Base-by-base conservation (phyloP, 805 yeast genomes). In the Jamesozyma jinghongensis region DNA sequence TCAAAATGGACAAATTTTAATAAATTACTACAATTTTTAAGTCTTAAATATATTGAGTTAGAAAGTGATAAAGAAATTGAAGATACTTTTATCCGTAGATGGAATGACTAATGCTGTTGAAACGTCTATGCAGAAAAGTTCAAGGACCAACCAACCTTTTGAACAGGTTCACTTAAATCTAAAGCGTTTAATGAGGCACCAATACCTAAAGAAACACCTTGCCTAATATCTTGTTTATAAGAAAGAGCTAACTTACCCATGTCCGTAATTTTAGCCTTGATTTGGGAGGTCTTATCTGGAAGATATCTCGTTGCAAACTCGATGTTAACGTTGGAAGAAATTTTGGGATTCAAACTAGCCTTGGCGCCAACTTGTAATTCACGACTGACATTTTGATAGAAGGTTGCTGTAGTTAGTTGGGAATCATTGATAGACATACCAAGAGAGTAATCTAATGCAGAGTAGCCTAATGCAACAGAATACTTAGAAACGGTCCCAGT, bases 181-280 rank as follows among this genome's bases (percentile, higher is more conserved):
- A 88, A 77, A 59, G 97, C 94, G 69, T 92, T 95, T 70, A 92
- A 81, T 50, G 95, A 86, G 58, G 94, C 84, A 76, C 98, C 98
- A 52, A 92, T 77, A 67, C 98, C 98, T 59, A 92, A 74, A 62
- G 85, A 85, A 58, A 92, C 95, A 69, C 97, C 97, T 48, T 94
- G 94, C 74, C 90, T 85, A 68, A 92, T 77, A 58, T 77, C 81
- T 74, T 90, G 97, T 63, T 90, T 83, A 81, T 88, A 92, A 50
- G 96, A 75, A 59, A 92, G 72, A 52, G 95, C 87, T 54, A 95
- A 82, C 57, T 87, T 72, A 71, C 98, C 97, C 52, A 90, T 80
- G 72, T 90, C 95, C 62, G 95, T 88, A 58, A 92, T 78, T 79
- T 88, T 90, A 57, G 94, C 97, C 81, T 92, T 92, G 67, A 92